These are phyloP conservation scores for Cladosporium cucumerinum DNA, from an alignment of 2,329 filamentous ascomycete genomes.

Conservation along the genomic window DNA sequence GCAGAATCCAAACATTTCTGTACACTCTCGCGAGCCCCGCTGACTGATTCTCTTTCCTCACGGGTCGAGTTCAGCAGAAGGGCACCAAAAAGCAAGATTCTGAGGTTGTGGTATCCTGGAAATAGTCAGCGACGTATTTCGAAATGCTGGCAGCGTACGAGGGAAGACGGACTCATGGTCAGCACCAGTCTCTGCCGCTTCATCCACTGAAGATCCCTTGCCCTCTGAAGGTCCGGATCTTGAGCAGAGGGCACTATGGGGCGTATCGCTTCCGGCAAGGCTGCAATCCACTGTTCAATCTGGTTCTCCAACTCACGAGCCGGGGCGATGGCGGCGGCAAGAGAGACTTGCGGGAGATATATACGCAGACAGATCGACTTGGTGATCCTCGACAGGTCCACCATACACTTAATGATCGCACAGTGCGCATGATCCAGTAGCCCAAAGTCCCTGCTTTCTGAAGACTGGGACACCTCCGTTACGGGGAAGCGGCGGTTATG, in stretches of 20 bases:
- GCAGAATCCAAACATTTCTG: neutral
- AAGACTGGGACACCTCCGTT: neutral
- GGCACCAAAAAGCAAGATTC: neutral
- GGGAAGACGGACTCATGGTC: neutral
- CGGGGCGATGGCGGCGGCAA: neutral
- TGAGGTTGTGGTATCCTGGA: neutral
- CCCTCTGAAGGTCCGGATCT: neutral
- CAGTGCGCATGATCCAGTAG: neutral
- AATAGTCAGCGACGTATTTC: neutral
- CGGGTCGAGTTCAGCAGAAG: neutral
- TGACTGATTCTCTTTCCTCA: neutral
- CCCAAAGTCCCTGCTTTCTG: neutral
- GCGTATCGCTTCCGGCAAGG: neutral
- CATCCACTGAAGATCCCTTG: constrained; percentile 1
- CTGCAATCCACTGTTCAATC: neutral
- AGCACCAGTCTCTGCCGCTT: neutral
- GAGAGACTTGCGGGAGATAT: neutral
- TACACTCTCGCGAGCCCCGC: neutral
- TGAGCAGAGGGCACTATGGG: neutral
- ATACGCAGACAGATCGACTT: neutral
- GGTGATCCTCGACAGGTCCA: neutral
- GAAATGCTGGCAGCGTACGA: neutral
- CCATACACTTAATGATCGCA: neutral
- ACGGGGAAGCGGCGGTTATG: neutral
- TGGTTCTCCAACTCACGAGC: neutral